Conservation (phyloP, 2,329 filamentous ascomycete species). For the Alternaria brassicicola region DNA sequence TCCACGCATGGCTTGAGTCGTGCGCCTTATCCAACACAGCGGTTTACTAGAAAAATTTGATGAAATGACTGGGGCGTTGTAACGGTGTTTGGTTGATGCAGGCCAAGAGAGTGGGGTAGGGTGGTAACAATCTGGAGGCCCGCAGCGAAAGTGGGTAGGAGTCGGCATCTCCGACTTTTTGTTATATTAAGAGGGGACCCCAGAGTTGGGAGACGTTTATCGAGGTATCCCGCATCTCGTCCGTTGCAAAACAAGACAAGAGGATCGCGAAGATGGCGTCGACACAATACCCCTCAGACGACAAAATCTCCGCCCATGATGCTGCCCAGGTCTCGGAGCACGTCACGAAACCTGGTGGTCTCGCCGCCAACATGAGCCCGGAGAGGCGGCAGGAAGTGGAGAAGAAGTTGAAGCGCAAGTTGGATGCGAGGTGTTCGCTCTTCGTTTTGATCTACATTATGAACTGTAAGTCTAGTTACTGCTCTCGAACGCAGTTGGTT, state of each 20-base stretch:
- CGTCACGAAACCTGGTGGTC: conserved; percentile 13
- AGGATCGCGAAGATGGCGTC: conserved; percentile 8
- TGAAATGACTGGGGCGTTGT: not conserved
- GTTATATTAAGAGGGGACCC: conserved; percentile 9
- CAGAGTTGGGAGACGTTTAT: not conserved
- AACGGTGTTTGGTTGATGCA: conserved; percentile 5
- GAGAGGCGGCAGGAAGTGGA: conserved; percentile 40
- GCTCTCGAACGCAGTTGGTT: no score
- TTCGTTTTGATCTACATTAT: conserved; percentile 49
- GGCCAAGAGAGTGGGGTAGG: conserved; percentile 11
- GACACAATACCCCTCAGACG: conserved; percentile 10
- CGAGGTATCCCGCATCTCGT: not conserved
- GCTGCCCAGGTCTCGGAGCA: conserved; percentile 12
- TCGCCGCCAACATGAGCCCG: conserved; percentile 36
- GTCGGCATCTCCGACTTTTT: not conserved
- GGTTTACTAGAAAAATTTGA: not conserved
- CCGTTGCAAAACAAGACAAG: not conserved
- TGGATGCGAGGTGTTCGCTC: conserved; percentile 40
- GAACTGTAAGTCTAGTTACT: conserved; percentile 31
- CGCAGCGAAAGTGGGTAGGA: not conserved
- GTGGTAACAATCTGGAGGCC: conserved; percentile 8
- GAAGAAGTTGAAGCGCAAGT: conserved; percentile 44
- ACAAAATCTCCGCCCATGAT: conserved; percentile 12
- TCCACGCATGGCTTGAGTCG: not conserved
- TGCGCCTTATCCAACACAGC: not conserved